Conservation (phyloP, 768 basidiomycete species). For the Suillus hirtellus region DNA sequence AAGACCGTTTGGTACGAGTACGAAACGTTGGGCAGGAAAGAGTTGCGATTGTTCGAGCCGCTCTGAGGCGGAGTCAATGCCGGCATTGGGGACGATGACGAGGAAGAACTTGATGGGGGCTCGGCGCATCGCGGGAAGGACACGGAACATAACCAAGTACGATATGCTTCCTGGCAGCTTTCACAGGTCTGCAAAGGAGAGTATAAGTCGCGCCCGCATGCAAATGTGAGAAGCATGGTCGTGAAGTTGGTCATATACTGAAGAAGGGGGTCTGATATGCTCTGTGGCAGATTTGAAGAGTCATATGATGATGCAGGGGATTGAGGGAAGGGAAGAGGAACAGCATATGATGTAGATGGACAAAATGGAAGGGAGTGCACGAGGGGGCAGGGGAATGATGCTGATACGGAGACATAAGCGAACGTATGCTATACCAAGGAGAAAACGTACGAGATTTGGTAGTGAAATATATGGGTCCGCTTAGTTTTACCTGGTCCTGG, state of each 20-base stretch:
- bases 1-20: slow-evolving; percentile 59
- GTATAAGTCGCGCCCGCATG: slow-evolving; percentile 80
- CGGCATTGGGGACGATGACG: slow-evolving; percentile 39
- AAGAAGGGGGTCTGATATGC: slow-evolving; percentile 52
- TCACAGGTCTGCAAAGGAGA: slow-evolving; percentile 76
- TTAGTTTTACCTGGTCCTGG: slow-evolving; percentile 54
- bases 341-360: slow-evolving; percentile 65
- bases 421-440: not conserved
- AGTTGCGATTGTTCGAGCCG: slow-evolving; percentile 43
- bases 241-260: slow-evolving; percentile 74
- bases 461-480: slow-evolving; percentile 66
- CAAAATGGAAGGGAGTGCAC: slow-evolving; percentile 75
- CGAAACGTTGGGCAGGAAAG: slow-evolving; percentile 45
- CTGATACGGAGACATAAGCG: slow-evolving; percentile 33
- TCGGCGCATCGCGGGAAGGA: slow-evolving; percentile 79
- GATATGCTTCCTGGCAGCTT: slow-evolving; percentile 73
- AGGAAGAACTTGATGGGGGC: slow-evolving; percentile 34
- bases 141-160: slow-evolving; percentile 74
- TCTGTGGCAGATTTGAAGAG: slow-evolving; percentile 48
- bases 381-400: slow-evolving; percentile 67
- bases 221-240: slow-evolving; percentile 63
- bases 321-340: slow-evolving; percentile 61
- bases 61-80: slow-evolving; percentile 51
- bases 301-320: slow-evolving; percentile 45
- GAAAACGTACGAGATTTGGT: slow-evolving; percentile 56